These are phyloP conservation scores for Penicillium turbatum DNA, from an alignment of 495 filamentous ascomycete genomes.

Conservation along the genomic window DNA sequence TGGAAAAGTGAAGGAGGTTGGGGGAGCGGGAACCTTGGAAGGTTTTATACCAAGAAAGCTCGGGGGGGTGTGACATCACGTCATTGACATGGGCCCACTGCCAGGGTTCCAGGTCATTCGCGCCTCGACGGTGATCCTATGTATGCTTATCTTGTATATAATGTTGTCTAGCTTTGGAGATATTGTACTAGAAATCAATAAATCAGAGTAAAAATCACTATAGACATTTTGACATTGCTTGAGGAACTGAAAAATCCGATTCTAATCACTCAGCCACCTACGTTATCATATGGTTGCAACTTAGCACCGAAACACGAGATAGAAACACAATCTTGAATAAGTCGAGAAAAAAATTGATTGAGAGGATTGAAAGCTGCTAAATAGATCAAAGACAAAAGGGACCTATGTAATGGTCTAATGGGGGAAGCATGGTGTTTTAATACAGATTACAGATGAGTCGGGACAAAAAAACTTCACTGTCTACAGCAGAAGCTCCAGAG, in stretches of 20 bases:
- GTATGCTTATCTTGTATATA: not conserved
- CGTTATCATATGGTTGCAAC: not conserved
- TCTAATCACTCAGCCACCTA: slow-evolving; percentile 2
- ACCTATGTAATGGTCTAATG: slow-evolving; percentile 29
- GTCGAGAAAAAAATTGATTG: slow-evolving; percentile 14
- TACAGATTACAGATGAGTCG: slow-evolving; percentile 38
- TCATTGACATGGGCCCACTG: slow-evolving; percentile 27
- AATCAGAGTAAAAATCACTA: no score
- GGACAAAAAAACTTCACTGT: slow-evolving; percentile 1
- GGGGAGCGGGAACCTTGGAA: slow-evolving; percentile 2
- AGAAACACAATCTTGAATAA: not conserved
- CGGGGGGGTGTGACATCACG: slow-evolving; percentile 30
- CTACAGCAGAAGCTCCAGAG: slow-evolving; percentile 87
- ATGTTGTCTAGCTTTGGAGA: no score
- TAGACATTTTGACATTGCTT: no score
- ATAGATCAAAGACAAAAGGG: slow-evolving; percentile 30
- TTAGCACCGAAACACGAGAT: not conserved
- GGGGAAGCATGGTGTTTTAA: slow-evolving; percentile 35
- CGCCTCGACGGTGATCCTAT: not conserved
- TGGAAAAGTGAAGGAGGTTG: not conserved
- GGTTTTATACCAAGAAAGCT: slow-evolving; percentile 28
- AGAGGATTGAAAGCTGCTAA: slow-evolving; percentile 34
- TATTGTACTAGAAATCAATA: no score
- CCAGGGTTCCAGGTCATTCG: slow-evolving; percentile 1
- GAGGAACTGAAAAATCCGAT: no score